These are phyloP conservation scores for Sphaerosporella brunnea DNA, from an alignment of 495 filamentous ascomycete genomes.

Conservation along the genomic window DNA sequence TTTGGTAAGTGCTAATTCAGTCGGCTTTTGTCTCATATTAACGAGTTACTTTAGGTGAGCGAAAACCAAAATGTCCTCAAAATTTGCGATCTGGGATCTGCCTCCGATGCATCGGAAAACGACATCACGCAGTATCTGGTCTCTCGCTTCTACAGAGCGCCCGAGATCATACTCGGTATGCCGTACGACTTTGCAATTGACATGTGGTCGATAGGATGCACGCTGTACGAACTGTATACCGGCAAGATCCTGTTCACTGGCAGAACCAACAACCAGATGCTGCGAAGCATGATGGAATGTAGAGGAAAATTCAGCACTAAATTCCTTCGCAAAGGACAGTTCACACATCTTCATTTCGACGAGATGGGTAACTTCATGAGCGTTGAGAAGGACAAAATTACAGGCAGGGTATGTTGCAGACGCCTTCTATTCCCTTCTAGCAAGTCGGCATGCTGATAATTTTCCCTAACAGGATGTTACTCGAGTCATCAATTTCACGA, in stretches of 20 bases:
- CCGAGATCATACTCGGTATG: conserved; percentile 92
- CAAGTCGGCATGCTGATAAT: conserved; percentile 18
- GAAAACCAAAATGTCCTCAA: conserved; percentile 73
- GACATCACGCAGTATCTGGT: conserved; percentile 88
- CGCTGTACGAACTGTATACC: conserved; percentile 88
- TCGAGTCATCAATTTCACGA: conserved; percentile 52
- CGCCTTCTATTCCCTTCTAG: conserved; percentile 5
- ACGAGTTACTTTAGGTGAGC: conserved; percentile 40
- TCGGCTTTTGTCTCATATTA: conserved; percentile 15
- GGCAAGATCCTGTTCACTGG: conserved; percentile 94
- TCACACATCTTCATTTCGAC: conserved; percentile 66
- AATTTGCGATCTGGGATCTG: conserved; percentile 89
- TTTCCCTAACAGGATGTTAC: conserved; percentile 37
- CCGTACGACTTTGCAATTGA: conserved; percentile 87
- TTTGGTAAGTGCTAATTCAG: conserved; percentile 38
- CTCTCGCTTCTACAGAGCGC: conserved; percentile 90
- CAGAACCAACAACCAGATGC: conserved; percentile 93
- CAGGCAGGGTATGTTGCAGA: conserved; percentile 45
- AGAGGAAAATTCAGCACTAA: conserved; percentile 82
- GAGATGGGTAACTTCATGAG: conserved; percentile 73
- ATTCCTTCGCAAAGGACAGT: conserved; percentile 58
- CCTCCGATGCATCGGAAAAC: conserved; percentile 71
- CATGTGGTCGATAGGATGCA: conserved; percentile 95
- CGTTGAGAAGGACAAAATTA: conserved; percentile 66
- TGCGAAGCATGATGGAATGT: conserved; percentile 87